Evolutionary conservation across 257 asterid genomes (phyloP).

Genomic region (Solanum chaucha): DNA sequence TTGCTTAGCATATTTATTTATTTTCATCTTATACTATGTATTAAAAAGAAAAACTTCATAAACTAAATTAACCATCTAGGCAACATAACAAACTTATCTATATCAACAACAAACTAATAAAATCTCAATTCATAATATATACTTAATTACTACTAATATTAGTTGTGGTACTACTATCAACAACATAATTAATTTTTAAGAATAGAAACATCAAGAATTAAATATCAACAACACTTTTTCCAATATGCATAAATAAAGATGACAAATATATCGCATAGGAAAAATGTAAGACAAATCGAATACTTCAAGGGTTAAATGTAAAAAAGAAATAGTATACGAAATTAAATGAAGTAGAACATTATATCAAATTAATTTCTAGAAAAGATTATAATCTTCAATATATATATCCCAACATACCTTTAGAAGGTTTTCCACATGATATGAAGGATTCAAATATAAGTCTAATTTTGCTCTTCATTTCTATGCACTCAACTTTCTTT

Average conservation of each 20-base stretch:
- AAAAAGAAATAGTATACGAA: no score
- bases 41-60: not conserved
- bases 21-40: no score
- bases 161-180: not conserved
- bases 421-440: not conserved
- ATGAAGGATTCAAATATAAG: not conserved
- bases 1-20: not conserved
- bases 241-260: no score
- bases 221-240: no score
- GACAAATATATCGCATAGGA: no score
- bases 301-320: not conserved
- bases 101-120: not conserved
- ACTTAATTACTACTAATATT: not conserved
- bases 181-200: not conserved
- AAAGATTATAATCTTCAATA: not conserved
- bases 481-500: not conserved
- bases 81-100: not conserved
- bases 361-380: not conserved
- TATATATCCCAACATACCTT: not conserved
- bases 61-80: not conserved
- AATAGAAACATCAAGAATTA: not conserved
- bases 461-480: not conserved
- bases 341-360: not conserved
- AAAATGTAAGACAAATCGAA: not conserved
- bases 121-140: not conserved